Evolutionary conservation across 2,329 filamentous ascomycete species (phyloP).

Genomic region (Ascochyta koolunga): DNA sequence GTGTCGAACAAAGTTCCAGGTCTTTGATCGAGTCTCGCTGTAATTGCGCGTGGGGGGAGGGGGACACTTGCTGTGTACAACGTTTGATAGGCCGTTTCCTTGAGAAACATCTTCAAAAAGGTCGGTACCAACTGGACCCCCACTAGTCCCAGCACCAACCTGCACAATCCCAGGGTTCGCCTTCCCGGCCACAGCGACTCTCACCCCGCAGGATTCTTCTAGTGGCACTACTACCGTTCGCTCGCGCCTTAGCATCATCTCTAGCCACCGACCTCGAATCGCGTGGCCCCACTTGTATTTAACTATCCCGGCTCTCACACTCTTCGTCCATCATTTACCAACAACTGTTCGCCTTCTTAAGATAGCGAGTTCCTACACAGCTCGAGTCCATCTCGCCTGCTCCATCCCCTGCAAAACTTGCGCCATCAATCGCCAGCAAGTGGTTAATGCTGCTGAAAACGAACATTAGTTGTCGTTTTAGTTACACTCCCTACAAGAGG

Average conservation of each 20-base stretch:
- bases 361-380: neutral
- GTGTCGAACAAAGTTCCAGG: neutral
- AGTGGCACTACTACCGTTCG: constrained; percentile 17
- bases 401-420: neutral
- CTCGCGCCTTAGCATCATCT: constrained; percentile 18
- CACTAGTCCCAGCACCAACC: constrained; percentile 5
- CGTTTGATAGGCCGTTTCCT: constrained; percentile 25
- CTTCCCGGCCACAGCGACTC: constrained; percentile 25
- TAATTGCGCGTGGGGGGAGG: constrained; percentile 20
- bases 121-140: constrained; percentile 1
- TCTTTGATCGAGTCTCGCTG: constrained; percentile 15
- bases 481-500: constrained; percentile 49
- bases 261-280: constrained; percentile 12
- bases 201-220: constrained; percentile 26
- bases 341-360: neutral
- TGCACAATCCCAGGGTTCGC: constrained; percentile 15
- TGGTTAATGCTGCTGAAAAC: constrained; percentile 50
- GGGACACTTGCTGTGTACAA: constrained; percentile 7
- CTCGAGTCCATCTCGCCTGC: constrained; percentile 6
- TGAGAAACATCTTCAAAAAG: constrained; percentile 15
- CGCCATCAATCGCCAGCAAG: constrained; percentile 8
- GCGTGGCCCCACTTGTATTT: constrained; percentile 11
- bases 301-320: constrained; percentile 7
- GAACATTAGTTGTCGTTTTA: constrained; percentile 43
- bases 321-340: neutral